Base-by-base conservation (phyloP, 176 grass and related monocot genomes). In the Puccinellia tenuiflora region DNA sequence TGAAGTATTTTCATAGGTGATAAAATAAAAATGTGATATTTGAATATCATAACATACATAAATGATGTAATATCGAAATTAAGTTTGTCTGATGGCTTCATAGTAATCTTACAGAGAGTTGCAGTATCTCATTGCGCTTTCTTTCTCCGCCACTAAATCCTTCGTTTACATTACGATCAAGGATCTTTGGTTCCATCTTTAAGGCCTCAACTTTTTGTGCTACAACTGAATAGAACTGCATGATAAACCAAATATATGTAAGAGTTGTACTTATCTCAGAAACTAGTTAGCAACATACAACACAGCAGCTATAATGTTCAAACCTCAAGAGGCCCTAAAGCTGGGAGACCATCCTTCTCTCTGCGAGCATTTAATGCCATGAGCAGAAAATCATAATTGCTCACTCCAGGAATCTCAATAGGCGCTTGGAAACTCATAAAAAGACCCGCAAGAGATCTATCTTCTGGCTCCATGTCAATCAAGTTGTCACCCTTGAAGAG, bases 111-210 rank as follows among this genome's bases (percentile, higher is more conserved):
- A 98, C 92, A 34, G 90, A 94, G 82, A 98, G 92, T 87, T 98
- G 96, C 80, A 98, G 79, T 88, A 98, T 98, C 80, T 98, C 93
- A 76, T 98, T 98, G 65, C 89, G 87, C 81, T 98, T 98, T 88
- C 88, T 98, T 90, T 98, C 96, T 62, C 96, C 96, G 59, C 96
- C 96, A 63, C 93, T 95, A 78, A 98, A 98, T 59, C 93, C 91
- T 93, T 95, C 96, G 70, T 98, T 98, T 26, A 98, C 96, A 88
- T 95, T 95, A 76, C 93, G 92, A 65, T 98, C 89, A 48, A 98
- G 91, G 57, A 99, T 93, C 31, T 80, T 88, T 35, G 74, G 83
- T 20, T 99, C 87, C 96, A 99, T 96, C 78, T 93, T 96, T 79
- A 96, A 61, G 48, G 87, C 77, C 80, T 85, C 81, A 68, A 92